These are phyloP conservation scores for Glycyrrhiza uralensis DNA, from an alignment of 306 rosid species.

Conservation along the genomic window DNA sequence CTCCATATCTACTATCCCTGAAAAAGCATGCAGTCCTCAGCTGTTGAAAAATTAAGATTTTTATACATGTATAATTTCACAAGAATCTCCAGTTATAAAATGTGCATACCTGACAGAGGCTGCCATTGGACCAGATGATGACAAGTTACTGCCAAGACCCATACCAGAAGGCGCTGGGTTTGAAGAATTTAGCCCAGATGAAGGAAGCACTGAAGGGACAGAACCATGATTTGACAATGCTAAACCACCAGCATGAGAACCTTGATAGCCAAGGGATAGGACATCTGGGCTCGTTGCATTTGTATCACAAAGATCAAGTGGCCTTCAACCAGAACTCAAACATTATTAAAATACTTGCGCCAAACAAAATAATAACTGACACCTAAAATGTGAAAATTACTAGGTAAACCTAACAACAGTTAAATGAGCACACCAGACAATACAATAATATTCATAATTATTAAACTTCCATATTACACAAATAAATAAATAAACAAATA, in stretches of 20 bases:
- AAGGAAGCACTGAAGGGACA: constrained; percentile 54
- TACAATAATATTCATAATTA: neutral
- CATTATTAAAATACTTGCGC: constrained; percentile 15
- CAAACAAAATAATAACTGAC: neutral
- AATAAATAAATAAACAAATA: neutral
- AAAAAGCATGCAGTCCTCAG: neutral
- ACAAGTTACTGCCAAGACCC: constrained; percentile 58
- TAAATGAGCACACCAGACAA: constrained; percentile 2
- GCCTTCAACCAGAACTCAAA: constrained; percentile 65
- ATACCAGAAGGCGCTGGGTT: constrained; percentile 73
- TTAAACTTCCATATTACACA: neutral
- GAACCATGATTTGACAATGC: constrained; percentile 72
- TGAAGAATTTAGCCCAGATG: constrained; percentile 62
- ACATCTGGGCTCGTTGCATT: constrained; percentile 63
- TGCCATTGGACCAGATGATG: constrained; percentile 59
- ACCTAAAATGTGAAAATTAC: constrained; percentile 12
- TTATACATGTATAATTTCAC: neutral
- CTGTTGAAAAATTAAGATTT: neutral
- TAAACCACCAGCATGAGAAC: constrained; percentile 66
- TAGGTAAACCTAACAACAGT: neutral
- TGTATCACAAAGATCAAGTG: constrained; percentile 88
- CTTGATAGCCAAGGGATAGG: constrained; percentile 65
- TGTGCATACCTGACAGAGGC: constrained; percentile 57
- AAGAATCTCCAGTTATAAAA: constrained; percentile 20
- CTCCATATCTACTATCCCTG: constrained; percentile 78